Evolutionary conservation across 306 rosid species (phyloP), one percentile per base, ranked within the genome.

Genomic region (Acacia melanoxylon): DNA sequence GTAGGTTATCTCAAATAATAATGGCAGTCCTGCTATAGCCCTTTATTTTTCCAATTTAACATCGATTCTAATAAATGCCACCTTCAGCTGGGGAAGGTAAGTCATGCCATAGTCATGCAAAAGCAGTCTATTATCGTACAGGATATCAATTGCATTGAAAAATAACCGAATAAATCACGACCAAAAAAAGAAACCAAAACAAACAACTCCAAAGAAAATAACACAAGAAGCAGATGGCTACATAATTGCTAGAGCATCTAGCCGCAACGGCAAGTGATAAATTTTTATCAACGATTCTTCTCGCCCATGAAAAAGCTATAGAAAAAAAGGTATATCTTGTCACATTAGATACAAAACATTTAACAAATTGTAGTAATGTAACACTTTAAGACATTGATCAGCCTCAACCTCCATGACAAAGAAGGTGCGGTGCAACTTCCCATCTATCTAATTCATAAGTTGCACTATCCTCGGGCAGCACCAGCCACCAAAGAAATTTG

Each of bases 291-390:
- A 25, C 19, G 52, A 37, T 48, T 4, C 27, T 10, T 27, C 33
- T 75, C 49, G 40, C 68, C 80, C 68, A 8, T 4, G 37, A 27
- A 12, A 62, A 27, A 25, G 37, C 31, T 3, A 12, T 3, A 12
- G 5, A 10, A 15, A 27, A 10, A 14, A 27, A 66, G 54, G 56
- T 20, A 33, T 45, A 49, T 51, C 33, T 29, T 78, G 35, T 31
- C 66, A 56, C 51, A 68, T 70, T 79, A 77, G 29, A 35, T 74
- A 62, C 71, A 62, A 78, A 78, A 41, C 58, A 82, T 78, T 80
- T 48, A 14, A 76, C 44, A 67, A 76, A 68, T 40, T 52, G 17
- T n/a, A 17, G 42, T 15, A 40, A 54, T 15, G 66, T 19, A 40
- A 20, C 51, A 51, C 46, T 33, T 35, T 35, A 42, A 61, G 44